These are phyloP conservation scores for Ajuga chamaepitys DNA, from an alignment of 257 asterid genomes.

Conservation along the genomic window DNA sequence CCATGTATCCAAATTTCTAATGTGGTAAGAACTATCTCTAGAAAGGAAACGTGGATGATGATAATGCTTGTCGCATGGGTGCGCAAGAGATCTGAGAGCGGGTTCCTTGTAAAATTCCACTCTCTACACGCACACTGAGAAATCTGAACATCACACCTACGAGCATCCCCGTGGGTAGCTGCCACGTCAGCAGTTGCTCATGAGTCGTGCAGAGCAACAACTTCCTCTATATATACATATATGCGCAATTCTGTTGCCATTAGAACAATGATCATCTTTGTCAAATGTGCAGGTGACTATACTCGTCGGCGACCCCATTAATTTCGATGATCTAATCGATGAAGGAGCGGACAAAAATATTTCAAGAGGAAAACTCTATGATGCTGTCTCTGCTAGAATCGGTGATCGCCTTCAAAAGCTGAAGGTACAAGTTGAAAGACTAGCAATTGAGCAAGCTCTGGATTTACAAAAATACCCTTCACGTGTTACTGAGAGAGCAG, in stretches of 20 bases:
- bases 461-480: constrained; percentile 23
- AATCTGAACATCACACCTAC: too few species aligned
- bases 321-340: constrained; percentile 52
- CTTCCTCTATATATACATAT: too few species aligned
- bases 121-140: too few species aligned
- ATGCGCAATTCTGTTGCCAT: not conserved
- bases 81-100: too few species aligned
- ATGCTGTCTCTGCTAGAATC: constrained; percentile 63
- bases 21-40: too few species aligned
- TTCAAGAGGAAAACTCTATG: constrained; percentile 61
- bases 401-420: constrained; percentile 50
- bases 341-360: constrained; percentile 31
- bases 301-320: constrained; percentile 81
- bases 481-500: constrained; percentile 30
- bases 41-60: too few species aligned
- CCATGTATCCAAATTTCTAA: too few species aligned
- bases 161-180: too few species aligned
- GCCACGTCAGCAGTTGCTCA: too few species aligned
- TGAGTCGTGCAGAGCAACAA: too few species aligned
- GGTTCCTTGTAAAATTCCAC: too few species aligned
- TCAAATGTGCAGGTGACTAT: constrained; percentile 62
- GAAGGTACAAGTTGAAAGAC: constrained; percentile 60
- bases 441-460: constrained; percentile 41
- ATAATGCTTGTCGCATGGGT: too few species aligned
- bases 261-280: constrained; percentile 1